Base-by-base conservation (phyloP, 345 rosid genomes). In the Sonneratia caseolaris region DNA sequence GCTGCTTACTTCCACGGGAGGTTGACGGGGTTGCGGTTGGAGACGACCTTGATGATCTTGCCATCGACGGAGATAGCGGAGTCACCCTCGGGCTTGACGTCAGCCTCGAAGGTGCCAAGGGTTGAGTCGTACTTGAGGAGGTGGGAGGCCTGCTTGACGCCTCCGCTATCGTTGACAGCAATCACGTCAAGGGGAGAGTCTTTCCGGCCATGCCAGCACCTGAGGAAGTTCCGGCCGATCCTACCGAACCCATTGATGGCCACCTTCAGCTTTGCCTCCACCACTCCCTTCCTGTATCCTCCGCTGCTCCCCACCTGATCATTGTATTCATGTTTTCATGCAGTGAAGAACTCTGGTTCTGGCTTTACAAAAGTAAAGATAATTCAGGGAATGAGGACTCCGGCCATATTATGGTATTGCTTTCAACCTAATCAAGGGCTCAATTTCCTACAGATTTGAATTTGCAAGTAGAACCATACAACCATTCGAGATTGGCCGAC, bases 101-200 rank as follows among this genome's bases (percentile, higher is more conserved):
- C 93, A 18, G 97, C 97, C 0, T 91, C 97, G n/a, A 94, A 94
- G 77, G 84, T 94, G 71, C 98, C 98, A 10, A 94, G 97, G 70
- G 91, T 91, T 35, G 98, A 94, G 81, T 93, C 97, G 68, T 93
- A 93, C 80, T 93, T 93, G 79, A 93, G 98, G 71, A 93, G 97
- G 82, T 93, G 98, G 7, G 97, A 86, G 71, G 98, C 97, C 75
- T 93, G 97, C 86, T 91, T 93, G 61, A 93, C 87, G 77, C 98
- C 97, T 4, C 98, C 98, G 36, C 91, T 89, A 89, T 93, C 89
- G 59, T 90, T 93, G 77, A 93, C 89, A 81, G 89, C 98, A 72
- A 93, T 80, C 76, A 93, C 74, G 21, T 93, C 98, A 21, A 93
- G 79, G 15, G 92, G 97, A 4, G 98, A 93, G 80, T 93, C 91